Evolutionary conservation across 2,329 filamentous ascomycete genomes (phyloP), one percentile per base, ranked within the genome.

Genomic region (Diaporthe destruens): DNA sequence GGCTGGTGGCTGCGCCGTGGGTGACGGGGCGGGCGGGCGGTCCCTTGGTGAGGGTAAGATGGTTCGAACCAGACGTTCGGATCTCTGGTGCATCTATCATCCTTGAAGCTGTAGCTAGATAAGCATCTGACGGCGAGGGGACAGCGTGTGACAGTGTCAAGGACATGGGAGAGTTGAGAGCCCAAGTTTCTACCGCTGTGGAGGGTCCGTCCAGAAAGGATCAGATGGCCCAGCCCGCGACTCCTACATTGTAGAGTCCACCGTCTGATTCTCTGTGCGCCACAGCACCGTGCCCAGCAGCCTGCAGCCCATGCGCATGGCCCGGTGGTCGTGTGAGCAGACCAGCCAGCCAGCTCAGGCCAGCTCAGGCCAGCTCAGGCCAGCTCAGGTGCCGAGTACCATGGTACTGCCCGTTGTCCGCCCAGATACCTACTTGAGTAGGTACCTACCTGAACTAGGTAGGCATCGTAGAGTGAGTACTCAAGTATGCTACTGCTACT

Each of bases 11-110:
- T 56, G 29, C 44, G 20, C 20, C 20, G 36, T 14, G 57, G 36
- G 14, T 3, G 53, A 29, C 53, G 29, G 61, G 29, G 61, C 44
- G 42, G 57, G 59, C 44, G 61, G 61, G 29, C 32, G 61, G 57
- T 25, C n/a, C 61, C 61, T 34, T 66, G 47, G 32, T 36, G 23
- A 20, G 47, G 42, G 69, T 14, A 18, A 36, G 39, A 66, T 34
- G 47, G 61, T 66, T 66, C 23, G 73, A 72, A 69, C 73, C 73
- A 72, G 71, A 74, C 36, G 36, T 47, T 74, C 73, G 73, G 73
- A 72, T 72, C 73, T 55, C 34, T 61, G 72, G 51, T 59, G 68
- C 55, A 67, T 67, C 69, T 66, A 68, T 56, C 44, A 71, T 71
- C 69, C 72, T 57, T 73, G 72, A 32, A 66, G 61, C 32, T 61